Evolutionary conservation across 768 basidiomycete species (phyloP), one percentile per base, ranked within the genome.

Genomic region (Fomitopsis pulvina): DNA sequence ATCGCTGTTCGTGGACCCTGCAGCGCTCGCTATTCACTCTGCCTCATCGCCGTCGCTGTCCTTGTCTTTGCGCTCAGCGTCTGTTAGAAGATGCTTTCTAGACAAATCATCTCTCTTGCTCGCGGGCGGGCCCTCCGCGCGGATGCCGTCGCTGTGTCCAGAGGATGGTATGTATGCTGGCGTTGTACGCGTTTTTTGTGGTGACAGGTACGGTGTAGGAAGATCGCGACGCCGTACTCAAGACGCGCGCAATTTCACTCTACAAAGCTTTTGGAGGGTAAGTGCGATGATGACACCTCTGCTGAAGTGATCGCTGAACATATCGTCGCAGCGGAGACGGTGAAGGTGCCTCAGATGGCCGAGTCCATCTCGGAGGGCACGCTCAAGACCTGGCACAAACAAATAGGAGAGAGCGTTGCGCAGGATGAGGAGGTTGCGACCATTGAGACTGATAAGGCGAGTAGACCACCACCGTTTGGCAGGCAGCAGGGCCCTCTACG

Each of bases 311-410:
- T 20, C n/a, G n/a, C 48, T 45, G 38, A 39, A 40, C 41, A 26
- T 34, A 27, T 48, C 22, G 26, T 14, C 57, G n/a, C 54, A 87
- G 86, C 83, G 50, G 87, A 94, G 71, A 91, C 85, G 48, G 79
- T 97, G 56, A 92, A 95, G 72, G 93, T 97, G 32, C 93, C 93
- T 16, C 88, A 92, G 68, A 95, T 97, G 92, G 91, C 95, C 24
- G 94, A 97, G 66, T 97, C 94, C 53, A 97, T 98, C 69, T 90
- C 91, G 30, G 95, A 99, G 68, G 95, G 95, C 29, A 98, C 95
- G 4, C 75, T 99, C 45, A 96, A 93, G 71, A 76, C 87, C 24
- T 99, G 92, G 92, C 75, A 79, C 58, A 97, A 97, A 73, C 80
- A 94, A 68, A 83, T 88, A 45, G 95, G 95, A 12, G 95, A 99